phyloP scores from a whole-genome alignment of 2,329 filamentous ascomycete species.

The Aspergillus felis region DNA sequence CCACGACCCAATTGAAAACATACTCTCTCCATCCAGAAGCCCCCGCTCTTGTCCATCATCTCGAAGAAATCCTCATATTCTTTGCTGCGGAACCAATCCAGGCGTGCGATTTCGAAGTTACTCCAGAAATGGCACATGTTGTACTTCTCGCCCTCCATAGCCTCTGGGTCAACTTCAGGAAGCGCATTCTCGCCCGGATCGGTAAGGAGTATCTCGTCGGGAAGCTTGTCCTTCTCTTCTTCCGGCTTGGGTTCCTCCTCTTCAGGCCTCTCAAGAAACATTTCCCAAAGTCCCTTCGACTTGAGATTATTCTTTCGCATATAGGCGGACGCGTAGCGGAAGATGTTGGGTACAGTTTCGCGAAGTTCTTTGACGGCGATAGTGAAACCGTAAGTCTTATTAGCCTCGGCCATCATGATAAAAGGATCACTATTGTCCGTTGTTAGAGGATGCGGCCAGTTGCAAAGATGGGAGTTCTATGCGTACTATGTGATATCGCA shows the following conservation, averaged over 20 bases:
- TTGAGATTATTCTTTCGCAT: constrained; percentile 87
- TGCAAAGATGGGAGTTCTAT: constrained; percentile 10
- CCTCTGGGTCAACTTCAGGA: constrained; percentile 81
- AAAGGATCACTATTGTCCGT: constrained; percentile 71
- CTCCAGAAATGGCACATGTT: constrained; percentile 99
- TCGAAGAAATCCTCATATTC: constrained; percentile 97
- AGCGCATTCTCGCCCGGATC: constrained; percentile 67
- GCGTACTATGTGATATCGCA: constrained; percentile 97
- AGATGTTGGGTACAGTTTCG: constrained; percentile 97
- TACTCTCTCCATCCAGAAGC: constrained; percentile 99
- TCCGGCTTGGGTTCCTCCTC: constrained; percentile 52
- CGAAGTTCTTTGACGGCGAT: constrained; percentile 97
- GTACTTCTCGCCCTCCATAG: constrained; percentile 96
- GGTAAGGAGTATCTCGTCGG: constrained; percentile 75
- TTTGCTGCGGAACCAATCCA: constrained; percentile 96
- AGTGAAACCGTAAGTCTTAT: constrained; percentile 98
- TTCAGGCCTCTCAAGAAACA: constrained; percentile 79
- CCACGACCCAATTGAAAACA: constrained; percentile 33
- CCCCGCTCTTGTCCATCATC: constrained; percentile 97
- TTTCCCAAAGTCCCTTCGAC: constrained; percentile 94
- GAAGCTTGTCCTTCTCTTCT: constrained; percentile 65
- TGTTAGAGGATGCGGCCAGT: constrained; percentile 27
- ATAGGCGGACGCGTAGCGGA: constrained; percentile 97
- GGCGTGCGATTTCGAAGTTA: constrained; percentile 94
- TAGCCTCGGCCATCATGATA: constrained; percentile 84